phyloP scores from a whole-genome alignment of 345 rosid species.

The Syzygium grande region DNA sequence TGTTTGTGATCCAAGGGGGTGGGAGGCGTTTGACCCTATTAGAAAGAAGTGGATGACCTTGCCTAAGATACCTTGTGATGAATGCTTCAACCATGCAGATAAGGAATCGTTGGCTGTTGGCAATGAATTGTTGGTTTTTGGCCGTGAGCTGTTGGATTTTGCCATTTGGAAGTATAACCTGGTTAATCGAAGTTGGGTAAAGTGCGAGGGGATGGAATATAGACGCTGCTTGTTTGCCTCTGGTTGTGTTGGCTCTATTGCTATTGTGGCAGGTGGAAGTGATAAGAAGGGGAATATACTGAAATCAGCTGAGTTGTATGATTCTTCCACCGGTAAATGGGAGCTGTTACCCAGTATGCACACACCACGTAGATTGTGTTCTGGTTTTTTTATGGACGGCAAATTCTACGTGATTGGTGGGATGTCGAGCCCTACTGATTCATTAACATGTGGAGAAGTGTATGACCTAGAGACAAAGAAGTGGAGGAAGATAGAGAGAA shows the following conservation, averaged over 20 bases:
- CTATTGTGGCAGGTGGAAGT: slow-evolving; percentile 70
- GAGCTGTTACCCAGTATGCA: slow-evolving; percentile 61
- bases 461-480: slow-evolving; percentile 49
- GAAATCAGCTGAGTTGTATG: slow-evolving; percentile 62
- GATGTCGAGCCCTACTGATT: slow-evolving; percentile 51
- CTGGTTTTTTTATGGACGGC: slow-evolving; percentile 80
- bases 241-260: slow-evolving; percentile 53
- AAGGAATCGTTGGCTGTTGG: slow-evolving; percentile 81
- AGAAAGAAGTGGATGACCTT: slow-evolving; percentile 62
- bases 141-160: slow-evolving; percentile 59
- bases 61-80: slow-evolving; percentile 81
- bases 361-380: slow-evolving; percentile 63
- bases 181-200: slow-evolving; percentile 46
- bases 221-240: slow-evolving; percentile 82
- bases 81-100: slow-evolving; percentile 71
- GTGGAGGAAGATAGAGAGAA: slow-evolving; percentile 62
- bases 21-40: slow-evolving; percentile 62
- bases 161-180: slow-evolving; percentile 73
- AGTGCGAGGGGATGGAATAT: slow-evolving; percentile 60
- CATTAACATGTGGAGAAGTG: slow-evolving; percentile 67
- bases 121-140: slow-evolving; percentile 64
- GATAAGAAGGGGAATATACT: slow-evolving; percentile 51
- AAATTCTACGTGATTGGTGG: slow-evolving; percentile 79
- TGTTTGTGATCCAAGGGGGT: slow-evolving; percentile 74
- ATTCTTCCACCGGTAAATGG: slow-evolving; percentile 60